Evolutionary conservation across 768 basidiomycete species (phyloP), one percentile per base, ranked within the genome.

Genomic region (Pleurotus platypus): DNA sequence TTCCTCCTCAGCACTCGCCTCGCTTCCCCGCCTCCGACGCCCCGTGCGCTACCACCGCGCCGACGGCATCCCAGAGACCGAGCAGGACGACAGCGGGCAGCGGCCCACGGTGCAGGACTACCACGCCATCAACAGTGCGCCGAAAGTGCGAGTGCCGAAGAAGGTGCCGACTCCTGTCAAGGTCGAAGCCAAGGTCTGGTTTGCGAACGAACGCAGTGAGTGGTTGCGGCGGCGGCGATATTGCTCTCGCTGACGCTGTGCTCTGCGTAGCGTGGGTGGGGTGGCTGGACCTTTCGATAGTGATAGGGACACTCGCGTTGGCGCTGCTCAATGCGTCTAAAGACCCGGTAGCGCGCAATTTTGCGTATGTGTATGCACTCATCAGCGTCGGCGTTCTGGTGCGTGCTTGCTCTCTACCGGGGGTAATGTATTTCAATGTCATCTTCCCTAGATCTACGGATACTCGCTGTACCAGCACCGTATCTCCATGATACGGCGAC

Each of bases 171-270:
- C 89, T 0, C 83, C 87, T 0, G 77, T 98, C 64, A 90, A 86
- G 61, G 93, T 98, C 15, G 94, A 98, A 68, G 87, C 85, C 18
- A 98, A 98, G 66, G 94, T 98, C 48, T 98, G 95, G 94, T 96
- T 98, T 69, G 94, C 94, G 7, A 97, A 97, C 66, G 94, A 98
- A 71, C 77, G 92, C 67, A 94, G 92, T 94, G 47, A 59, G 86
- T 72, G 6, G 49, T 2, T 20, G 20, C 20, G 20, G 2, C 42
- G 35, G 50, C 15, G 53, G 13, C 6, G 8, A 11, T 7, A 13
- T 24, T 35, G 5, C 12, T 48, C 16, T 53, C 51, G 27, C 2
- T 40, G 27, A 40, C 15, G 55, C 39, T 27, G 27, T 43, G 16
- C 26, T 30, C n/a, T 30, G 39, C 48, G 53, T 53, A 93, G 92